These are phyloP conservation scores for Aspergillus chevalieri DNA, from an alignment of 2,329 filamentous ascomycete species.

Conservation along the genomic window DNA sequence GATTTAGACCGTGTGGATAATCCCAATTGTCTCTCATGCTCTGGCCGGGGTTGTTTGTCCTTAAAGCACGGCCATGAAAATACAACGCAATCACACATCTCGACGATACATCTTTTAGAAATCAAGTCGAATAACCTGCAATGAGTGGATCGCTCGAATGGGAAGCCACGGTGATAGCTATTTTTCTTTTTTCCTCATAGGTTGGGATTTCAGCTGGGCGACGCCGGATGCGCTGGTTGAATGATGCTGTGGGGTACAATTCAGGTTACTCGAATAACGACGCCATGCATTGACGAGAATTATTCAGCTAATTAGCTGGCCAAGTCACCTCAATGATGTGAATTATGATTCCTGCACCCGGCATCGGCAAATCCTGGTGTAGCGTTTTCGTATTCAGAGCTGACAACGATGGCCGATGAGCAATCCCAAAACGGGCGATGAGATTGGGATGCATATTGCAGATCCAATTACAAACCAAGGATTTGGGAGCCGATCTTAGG, in stretches of 20 bases:
- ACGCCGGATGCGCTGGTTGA: not conserved
- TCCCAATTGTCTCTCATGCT: not conserved
- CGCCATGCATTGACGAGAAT: not conserved
- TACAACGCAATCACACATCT: not conserved
- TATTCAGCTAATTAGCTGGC: not conserved
- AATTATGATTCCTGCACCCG: no score
- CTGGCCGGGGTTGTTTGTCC: no score
- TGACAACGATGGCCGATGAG: not conserved
- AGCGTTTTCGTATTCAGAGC: not conserved
- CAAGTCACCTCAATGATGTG: not conserved
- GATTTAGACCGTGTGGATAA: not conserved
- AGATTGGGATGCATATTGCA: not conserved
- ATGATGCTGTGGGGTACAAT: not conserved
- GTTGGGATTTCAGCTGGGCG: not conserved
- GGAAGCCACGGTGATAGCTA: not conserved
- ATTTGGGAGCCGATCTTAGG: not conserved
- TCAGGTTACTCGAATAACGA: not conserved
- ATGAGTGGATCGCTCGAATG: not conserved
- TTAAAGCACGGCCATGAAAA: no score
- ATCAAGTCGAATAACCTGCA: not conserved
- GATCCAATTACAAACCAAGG: not conserved
- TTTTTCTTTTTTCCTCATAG: not conserved
- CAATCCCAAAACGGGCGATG: not conserved
- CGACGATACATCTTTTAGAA: not conserved
- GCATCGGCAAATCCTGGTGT: not conserved